Base-by-base conservation (phyloP, 768 basidiomycete genomes). In the Dioszegia crocea region DNA sequence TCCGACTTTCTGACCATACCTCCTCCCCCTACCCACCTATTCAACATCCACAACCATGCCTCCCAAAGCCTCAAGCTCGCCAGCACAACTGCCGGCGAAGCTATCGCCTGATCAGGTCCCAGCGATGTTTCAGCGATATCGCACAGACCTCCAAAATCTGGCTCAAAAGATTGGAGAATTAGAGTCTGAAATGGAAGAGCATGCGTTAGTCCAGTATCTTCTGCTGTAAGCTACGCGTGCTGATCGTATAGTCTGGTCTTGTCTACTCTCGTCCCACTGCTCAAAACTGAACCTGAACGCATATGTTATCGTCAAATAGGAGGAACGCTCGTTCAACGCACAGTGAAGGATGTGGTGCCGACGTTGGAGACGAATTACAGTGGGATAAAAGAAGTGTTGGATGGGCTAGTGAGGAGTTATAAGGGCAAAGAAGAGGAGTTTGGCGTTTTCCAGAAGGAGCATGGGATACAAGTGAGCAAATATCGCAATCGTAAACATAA, bases 261-360 rank as follows among this genome's bases (percentile, higher is more conserved):
- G 38, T 82, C 83, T 3, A 97, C 96, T 1, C 79, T 99, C 33
- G 83, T 87, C 64, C 91, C 97, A 63, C 85, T 86, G 10, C 79
- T 91, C 38, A 81, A 80, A n/a, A 83, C 85, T 59, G 88, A 93
- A 59, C 92, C 94, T 17, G 83, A 86, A 77, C 86, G 96, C 57
- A 92, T 91, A 80, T 98, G 96, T 78, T 99, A 97, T 80, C 86
- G 94, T 53, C 82, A 98, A 65, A 88, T 99, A 63, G 96, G 96
- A 4, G 94, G 94, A 27, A 87, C 96, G 5, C 83, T 99, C 16
- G 94, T 98, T 27, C 92, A 98, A 75, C 83, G 93, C 46, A 97
- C 93, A 1, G 96, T 98, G 45, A 86, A 88, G 73, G 94, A 98
- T 65, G 90, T 98, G 49, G 86, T 89, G 36, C 94, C 96, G 36